These are phyloP conservation scores for Isoetes engelmannii DNA, from an alignment of 83 land plant genomes.

Conservation along the genomic window DNA sequence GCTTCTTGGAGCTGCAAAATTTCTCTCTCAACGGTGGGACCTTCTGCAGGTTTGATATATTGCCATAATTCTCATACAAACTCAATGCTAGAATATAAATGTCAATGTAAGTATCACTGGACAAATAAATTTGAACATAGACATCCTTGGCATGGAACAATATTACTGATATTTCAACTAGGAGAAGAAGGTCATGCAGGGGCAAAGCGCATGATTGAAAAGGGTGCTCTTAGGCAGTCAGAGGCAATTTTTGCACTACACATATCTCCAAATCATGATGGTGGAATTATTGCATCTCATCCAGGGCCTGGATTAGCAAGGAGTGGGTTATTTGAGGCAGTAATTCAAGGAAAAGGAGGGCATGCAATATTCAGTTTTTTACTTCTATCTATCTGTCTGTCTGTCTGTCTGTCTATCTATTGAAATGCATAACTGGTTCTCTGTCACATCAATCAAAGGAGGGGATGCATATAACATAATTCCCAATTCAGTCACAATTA, in stretches of 20 bases:
- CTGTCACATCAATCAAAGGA: slow-evolving; percentile 54
- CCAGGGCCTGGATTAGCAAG: slow-evolving; percentile 60
- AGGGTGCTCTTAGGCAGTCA: slow-evolving; percentile 46
- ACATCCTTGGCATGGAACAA: slow-evolving; percentile 54
- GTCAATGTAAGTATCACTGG: too few species aligned
- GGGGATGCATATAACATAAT: slow-evolving; percentile 82
- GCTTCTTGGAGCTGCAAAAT: slow-evolving; percentile 40
- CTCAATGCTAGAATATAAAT: too few species aligned
- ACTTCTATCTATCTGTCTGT: too few species aligned
- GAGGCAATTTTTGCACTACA: slow-evolving; percentile 72
- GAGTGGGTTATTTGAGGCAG: slow-evolving; percentile 53
- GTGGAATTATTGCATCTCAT: slow-evolving; percentile 35
- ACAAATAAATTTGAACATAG: too few species aligned
- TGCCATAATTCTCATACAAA: too few species aligned
- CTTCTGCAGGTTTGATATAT: slow-evolving; percentile 25
- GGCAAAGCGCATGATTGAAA: slow-evolving; percentile 52
- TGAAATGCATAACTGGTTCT: slow-evolving; percentile 41
- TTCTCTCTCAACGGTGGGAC: slow-evolving; percentile 28
- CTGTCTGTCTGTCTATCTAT: too few species aligned
- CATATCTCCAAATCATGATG: slow-evolving; percentile 38
- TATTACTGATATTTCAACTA: slow-evolving; percentile 79
- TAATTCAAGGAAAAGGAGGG: slow-evolving; percentile 61
- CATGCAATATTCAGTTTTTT: slow-evolving; percentile 42
- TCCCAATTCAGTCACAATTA: slow-evolving; percentile 70
- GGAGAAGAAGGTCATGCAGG: slow-evolving; percentile 66